Conservation (phyloP, 2,329 filamentous ascomycete species). For the Ophiocordyceps unilateralis region DNA sequence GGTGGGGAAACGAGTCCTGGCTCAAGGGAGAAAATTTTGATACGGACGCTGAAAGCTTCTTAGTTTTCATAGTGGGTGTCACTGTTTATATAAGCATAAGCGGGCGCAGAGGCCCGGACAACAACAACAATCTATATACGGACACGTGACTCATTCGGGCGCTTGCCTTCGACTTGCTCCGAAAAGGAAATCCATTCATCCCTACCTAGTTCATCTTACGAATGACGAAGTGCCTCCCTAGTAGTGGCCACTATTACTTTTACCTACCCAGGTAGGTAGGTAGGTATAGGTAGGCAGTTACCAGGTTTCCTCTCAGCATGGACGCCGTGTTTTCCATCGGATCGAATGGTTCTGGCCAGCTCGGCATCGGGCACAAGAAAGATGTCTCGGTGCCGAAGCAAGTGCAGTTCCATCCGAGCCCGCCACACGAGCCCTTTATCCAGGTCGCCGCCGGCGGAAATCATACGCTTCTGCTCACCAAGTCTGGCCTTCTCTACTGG, state of each 20-base stretch:
- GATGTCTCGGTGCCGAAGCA: constrained; percentile 51
- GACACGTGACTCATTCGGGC: no score
- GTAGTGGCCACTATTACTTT: no score
- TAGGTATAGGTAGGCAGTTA: no score
- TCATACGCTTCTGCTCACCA: constrained; percentile 61
- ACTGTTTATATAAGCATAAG: neutral
- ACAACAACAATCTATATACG: no score
- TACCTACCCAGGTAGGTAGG: no score
- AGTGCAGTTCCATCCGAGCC: constrained; percentile 34
- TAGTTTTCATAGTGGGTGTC: neutral
- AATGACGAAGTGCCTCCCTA: no score
- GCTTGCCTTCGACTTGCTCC: no score
- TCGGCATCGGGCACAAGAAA: constrained; percentile 53
- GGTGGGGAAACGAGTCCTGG: neutral
- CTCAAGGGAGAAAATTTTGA: neutral
- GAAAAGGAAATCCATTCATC: no score
- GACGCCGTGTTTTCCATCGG: constrained; percentile 49
- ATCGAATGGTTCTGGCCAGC: constrained; percentile 61
- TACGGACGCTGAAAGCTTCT: neutral
- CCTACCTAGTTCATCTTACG: no score
- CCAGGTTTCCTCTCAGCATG: constrained; percentile 13
- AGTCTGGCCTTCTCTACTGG: constrained; percentile 41
- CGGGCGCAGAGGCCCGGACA: neutral
- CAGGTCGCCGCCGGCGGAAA: constrained; percentile 56
- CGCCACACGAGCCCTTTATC: constrained; percentile 17